Percentiles rank a stretch among this genome's conserved stretches.
phyloP scores from a whole-genome alignment of 768 basidiomycete species.

The Asterophora parasitica region DNA sequence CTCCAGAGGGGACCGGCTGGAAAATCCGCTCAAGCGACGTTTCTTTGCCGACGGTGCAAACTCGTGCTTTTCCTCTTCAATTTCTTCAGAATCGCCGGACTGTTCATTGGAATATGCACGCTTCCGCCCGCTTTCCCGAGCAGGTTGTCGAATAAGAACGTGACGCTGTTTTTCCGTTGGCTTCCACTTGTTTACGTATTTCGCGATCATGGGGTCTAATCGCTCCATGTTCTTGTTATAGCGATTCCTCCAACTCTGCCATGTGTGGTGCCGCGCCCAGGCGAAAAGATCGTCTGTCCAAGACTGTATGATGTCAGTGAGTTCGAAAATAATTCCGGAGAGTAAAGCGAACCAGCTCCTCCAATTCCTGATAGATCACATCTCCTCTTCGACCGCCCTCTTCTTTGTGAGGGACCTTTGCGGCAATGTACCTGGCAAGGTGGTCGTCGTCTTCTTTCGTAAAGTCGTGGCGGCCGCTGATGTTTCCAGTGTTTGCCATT shows the following conservation, averaged over 20 bases:
- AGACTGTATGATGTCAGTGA: slow-evolving; percentile 18
- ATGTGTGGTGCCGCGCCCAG: slow-evolving; percentile 41
- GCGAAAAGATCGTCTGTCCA: neutral
- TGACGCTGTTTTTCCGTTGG: slow-evolving; percentile 25
- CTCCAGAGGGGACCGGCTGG: neutral
- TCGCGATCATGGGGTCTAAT: slow-evolving; percentile 33
- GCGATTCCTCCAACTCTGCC: slow-evolving; percentile 43
- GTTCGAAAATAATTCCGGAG: slow-evolving; percentile 13
- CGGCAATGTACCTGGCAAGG: slow-evolving; percentile 33
- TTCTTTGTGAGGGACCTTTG: slow-evolving; percentile 26
- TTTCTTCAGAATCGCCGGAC: neutral
- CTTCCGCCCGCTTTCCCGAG: too few species aligned
- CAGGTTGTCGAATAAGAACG: slow-evolving; percentile 15
- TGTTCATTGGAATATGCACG: neutral
- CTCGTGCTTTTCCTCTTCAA: neutral
- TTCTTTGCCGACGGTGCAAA: slow-evolving; percentile 1
- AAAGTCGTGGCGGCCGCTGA: slow-evolving; percentile 24
- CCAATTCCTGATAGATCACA: slow-evolving; percentile 29
- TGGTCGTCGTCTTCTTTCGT: slow-evolving; percentile 35
- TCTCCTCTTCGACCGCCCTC: slow-evolving; percentile 37
- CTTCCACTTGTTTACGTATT: slow-evolving; percentile 20
- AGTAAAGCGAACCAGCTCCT: slow-evolving; percentile 22
- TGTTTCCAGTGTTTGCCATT: neutral
- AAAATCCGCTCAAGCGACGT: slow-evolving; percentile 2
- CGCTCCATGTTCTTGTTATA: slow-evolving; percentile 34